These are phyloP conservation scores for Syzygium aqueum DNA, from an alignment of 345 rosid genomes.

Conservation along the genomic window DNA sequence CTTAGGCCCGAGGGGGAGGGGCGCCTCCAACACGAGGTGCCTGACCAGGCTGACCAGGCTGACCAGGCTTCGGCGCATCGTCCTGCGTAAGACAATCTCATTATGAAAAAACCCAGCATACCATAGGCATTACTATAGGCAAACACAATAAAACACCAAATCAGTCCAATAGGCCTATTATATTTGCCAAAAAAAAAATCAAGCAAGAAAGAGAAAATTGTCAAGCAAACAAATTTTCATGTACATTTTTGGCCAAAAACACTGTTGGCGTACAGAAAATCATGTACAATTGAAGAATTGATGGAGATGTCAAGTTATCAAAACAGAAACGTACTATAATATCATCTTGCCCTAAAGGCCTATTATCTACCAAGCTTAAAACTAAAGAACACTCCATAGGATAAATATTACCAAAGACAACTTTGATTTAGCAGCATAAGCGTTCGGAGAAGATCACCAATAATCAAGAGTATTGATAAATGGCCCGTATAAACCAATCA, in stretches of 20 bases:
- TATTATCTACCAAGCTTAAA: not conserved
- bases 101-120: not conserved
- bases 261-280: not conserved
- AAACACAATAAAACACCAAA: not conserved
- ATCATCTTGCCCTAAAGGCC: not conserved
- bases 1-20: conserved; percentile 37
- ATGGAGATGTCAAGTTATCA: not conserved
- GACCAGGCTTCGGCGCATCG: conserved; percentile 16
- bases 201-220: not conserved
- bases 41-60: conserved; percentile 23
- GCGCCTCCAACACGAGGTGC: conserved; percentile 54
- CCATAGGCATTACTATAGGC: not conserved
- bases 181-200: not conserved
- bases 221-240: not conserved
- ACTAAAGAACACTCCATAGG: not conserved
- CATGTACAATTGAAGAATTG: not conserved
- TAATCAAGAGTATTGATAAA: not conserved
- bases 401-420: not conserved
- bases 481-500: not conserved
- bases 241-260: not conserved
- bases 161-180: not conserved
- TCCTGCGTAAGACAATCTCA: conserved; percentile 20
- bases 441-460: not conserved
- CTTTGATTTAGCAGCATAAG: not conserved
- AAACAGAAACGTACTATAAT: not conserved